Evolutionary conservation across 1,284 basidiomycete genomes (phyloP).

Genomic region (Rhodotorula sp.): DNA sequence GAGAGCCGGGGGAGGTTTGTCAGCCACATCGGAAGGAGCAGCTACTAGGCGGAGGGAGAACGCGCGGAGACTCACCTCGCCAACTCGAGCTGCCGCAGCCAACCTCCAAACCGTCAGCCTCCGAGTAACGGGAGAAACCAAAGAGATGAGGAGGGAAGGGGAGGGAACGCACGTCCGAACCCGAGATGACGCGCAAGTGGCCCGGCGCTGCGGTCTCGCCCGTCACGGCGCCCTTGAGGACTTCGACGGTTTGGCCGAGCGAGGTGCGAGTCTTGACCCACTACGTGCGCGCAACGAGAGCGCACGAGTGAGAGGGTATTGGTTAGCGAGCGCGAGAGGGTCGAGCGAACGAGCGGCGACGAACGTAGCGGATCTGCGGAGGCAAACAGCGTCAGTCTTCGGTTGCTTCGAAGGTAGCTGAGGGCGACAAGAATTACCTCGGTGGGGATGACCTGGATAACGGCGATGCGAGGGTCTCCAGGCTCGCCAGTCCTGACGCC

Average conservation of each 20-base stretch:
- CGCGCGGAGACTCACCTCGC: conserved; percentile 4
- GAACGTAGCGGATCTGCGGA: conserved; percentile 60
- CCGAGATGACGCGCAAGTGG: conserved; percentile 61
- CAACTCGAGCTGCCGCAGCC: not conserved
- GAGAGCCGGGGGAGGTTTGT: too few relatives aligned
- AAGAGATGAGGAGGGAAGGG: too few relatives aligned
- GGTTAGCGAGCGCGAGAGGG: not conserved
- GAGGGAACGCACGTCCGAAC: conserved; percentile 18
- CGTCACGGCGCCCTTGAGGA: conserved; percentile 58
- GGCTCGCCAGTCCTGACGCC: conserved; percentile 79
- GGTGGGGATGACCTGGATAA: conserved; percentile 76
- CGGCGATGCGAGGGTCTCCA: conserved; percentile 73
- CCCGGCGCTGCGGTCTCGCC: conserved; percentile 64
- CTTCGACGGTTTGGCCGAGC: conserved; percentile 57
- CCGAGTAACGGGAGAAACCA: too few relatives aligned
- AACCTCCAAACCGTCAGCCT: not conserved
- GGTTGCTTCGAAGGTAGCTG: not conserved
- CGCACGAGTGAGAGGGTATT: too few relatives aligned
- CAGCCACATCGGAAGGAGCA: too few relatives aligned
- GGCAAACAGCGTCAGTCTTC: not conserved
- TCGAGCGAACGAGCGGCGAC: not conserved
- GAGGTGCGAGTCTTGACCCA: conserved; percentile 61
- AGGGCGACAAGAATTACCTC: conserved; percentile 53
- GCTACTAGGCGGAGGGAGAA: not conserved
- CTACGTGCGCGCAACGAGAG: not conserved